Evolutionary conservation across 225 moss, liverwort and hornwort species (phyloP).

Genomic region (Lunularia cruciata): DNA sequence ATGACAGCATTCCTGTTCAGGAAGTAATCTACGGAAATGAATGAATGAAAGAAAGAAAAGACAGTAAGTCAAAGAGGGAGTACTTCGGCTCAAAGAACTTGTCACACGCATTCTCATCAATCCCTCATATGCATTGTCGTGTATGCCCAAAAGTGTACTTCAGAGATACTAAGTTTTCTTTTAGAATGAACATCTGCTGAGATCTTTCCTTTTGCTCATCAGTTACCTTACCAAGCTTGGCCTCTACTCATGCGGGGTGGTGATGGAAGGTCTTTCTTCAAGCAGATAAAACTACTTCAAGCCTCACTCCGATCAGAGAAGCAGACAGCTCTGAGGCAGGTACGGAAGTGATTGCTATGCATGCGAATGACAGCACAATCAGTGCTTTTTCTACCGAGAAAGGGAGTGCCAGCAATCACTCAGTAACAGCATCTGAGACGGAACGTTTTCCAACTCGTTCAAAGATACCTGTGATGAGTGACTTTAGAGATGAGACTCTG

Average conservation of each 20-base stretch:
- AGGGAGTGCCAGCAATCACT: neutral
- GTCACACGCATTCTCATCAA: neutral
- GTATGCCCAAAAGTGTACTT: no score
- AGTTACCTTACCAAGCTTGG: constrained; percentile 22
- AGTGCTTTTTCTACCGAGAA: neutral
- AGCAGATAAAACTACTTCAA: constrained; percentile 24
- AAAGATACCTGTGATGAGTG: neutral
- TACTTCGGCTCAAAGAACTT: neutral
- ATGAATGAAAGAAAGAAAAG: neutral
- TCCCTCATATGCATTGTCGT: neutral
- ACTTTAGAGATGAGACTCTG: neutral
- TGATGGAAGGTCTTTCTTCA: constrained; percentile 35
- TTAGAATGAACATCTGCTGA: neutral
- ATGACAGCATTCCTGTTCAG: no score
- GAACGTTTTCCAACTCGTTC: neutral
- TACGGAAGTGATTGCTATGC: neutral
- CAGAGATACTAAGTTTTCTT: no score
- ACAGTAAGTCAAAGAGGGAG: neutral
- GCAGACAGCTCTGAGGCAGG: constrained; percentile 21
- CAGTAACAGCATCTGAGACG: neutral
- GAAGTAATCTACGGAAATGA: no score
- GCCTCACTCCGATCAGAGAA: constrained; percentile 30
- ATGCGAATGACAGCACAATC: neutral
- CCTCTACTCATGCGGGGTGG: constrained; percentile 22
- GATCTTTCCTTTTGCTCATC: constrained; percentile 1